Base-by-base conservation (phyloP, 208 protist genomes). In the Trypanosomatidae sp. region DNA sequence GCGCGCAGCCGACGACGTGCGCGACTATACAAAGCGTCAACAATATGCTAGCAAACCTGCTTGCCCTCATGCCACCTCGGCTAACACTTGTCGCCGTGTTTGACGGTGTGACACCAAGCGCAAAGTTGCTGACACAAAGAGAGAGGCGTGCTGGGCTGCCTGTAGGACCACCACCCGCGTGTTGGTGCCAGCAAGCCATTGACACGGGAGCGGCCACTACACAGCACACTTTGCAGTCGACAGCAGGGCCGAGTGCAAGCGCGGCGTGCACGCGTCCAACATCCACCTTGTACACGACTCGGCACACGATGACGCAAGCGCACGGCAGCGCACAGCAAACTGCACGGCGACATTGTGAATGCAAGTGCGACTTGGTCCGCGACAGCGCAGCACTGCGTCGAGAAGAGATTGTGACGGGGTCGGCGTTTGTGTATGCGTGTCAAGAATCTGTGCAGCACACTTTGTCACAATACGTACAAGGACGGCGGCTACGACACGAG, bases 101-200 rank as follows among this genome's bases (percentile, higher is more conserved):
- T 51, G 84, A 93, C 47, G 84, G 84, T 26, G 60, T 74, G 1
- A 66, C 84, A 10, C 84, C 84, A 6, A 11, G 45, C 3, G 70
- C 71, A n/a, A 93, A 93, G 52, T 45, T 89, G 1, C 15, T 38
- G n/a, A 47, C 51, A 41, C 84, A 93, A 48, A 80, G 80, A 40
- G 49, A 80, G 33, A 61, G 84, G 0, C 72, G 84, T 19, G 10
- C 3, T 10, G 6, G 27, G 0, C 1, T 19, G 3, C 2, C 41
- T 4, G 43, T 33, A 7, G 22, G 39, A 5, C 51, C 46, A 15
- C 24, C 38, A 11, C 18, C 39, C 26, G 19, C 32, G 2, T 6
- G 33, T 1, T 18, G n/a, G n/a, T n/a, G n/a, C n/a, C n/a, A n/a
- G n/a, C n/a, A n/a, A n/a, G n/a, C n/a, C n/a, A n/a, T n/a, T n/a